Evolutionary conservation across 805 yeast species (phyloP), one percentile per base, ranked within the genome.

Genomic region (Lipomyces sp.): DNA sequence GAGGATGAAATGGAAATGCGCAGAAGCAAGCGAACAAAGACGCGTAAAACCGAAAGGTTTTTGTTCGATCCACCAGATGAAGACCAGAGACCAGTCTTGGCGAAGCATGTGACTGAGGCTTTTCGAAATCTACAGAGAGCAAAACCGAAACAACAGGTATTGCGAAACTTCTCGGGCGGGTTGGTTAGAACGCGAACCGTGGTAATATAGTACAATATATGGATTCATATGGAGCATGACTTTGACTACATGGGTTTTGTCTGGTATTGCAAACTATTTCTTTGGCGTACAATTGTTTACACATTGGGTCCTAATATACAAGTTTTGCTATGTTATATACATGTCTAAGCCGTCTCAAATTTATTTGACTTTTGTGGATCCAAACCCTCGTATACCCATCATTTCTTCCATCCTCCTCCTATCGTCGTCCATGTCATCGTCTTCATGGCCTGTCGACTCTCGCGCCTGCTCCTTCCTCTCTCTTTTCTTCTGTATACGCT

Each of bases 21-120:
- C 30, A 62, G 72, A 18, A 70, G 69, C 76, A 77, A 64, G 57
- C 80, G 74, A 58, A 85, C 80, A n/a, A 77, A 77, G 51, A 77
- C 81, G 63, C 80, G 83, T 69, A 82, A 84, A 69, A 77, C 84
- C 42, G 85, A 84, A 66, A 84, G 88, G 65, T 75, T 76, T 73
- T 77, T 92, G 59, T 92, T 92, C 75, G 97, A 91, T 77, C 94
- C 90, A 45, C 97, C 97, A 0, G 96, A 92, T 73, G 91, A 90
- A 73, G 86, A 88, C 60, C 89, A 88, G 15, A 85, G 85, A 64
- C 97, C 97, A 0, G 82, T 93, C 48, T 80, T 86, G 75, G 90
- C 94, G 0, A 85, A 86, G 65, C 97, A 93, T 76, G 87, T 93
- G 10, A 87, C 88, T 66, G 97, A 92, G 74, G 97, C 98, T 0